Percentiles rank a stretch among this genome's conserved stretches.
These are phyloP conservation scores for Golovinomyces cichoracearum DNA, from an alignment of 2,329 filamentous ascomycete genomes.

Conservation along the genomic window DNA sequence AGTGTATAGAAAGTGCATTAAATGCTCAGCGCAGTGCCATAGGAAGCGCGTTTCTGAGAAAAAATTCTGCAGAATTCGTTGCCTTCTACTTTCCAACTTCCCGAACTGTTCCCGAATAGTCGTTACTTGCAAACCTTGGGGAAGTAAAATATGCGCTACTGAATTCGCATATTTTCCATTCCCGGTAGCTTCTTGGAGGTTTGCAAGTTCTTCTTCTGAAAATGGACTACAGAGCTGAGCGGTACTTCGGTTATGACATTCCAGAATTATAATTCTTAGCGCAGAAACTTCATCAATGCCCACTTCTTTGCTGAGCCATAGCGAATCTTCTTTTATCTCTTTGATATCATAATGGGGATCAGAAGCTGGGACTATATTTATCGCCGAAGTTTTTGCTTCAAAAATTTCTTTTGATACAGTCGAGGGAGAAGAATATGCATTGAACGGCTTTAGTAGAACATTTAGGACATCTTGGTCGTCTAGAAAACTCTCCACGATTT, in stretches of 20 bases:
- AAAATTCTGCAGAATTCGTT: slow-evolving; percentile 45
- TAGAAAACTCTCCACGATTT: slow-evolving; percentile 37
- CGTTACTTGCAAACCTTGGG: slow-evolving; percentile 15
- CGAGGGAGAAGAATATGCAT: slow-evolving; percentile 37
- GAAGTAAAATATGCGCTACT: slow-evolving; percentile 19
- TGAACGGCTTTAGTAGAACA: slow-evolving; percentile 41
- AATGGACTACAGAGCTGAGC: slow-evolving; percentile 43
- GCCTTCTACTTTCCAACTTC: slow-evolving; percentile 32
- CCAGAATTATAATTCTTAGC: slow-evolving; percentile 52
- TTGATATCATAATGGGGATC: slow-evolving; percentile 46
- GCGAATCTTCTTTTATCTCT: slow-evolving; percentile 56
- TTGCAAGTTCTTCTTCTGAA: slow-evolving; percentile 52
- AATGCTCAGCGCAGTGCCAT: slow-evolving; percentile 31
- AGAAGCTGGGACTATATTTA: slow-evolving; percentile 47
- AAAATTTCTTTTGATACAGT: slow-evolving; percentile 43
- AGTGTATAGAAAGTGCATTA: slow-evolving; percentile 16
- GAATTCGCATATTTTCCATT: slow-evolving; percentile 34
- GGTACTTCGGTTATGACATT: slow-evolving; percentile 62
- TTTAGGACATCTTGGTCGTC: slow-evolving; percentile 39
- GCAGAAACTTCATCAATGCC: slow-evolving; percentile 60
- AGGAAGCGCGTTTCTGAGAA: slow-evolving; percentile 45
- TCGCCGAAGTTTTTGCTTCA: slow-evolving; percentile 64
- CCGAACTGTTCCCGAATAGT: slow-evolving; percentile 33
- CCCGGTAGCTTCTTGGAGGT: slow-evolving; percentile 48
- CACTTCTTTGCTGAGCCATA: slow-evolving; percentile 61